A percentile compares a stretch with the other conserved stretches of the same genome.
These are phyloP conservation scores for Cryptococcus sp. DNA, from an alignment of 1,284 basidiomycete genomes.

Conservation along the genomic window DNA sequence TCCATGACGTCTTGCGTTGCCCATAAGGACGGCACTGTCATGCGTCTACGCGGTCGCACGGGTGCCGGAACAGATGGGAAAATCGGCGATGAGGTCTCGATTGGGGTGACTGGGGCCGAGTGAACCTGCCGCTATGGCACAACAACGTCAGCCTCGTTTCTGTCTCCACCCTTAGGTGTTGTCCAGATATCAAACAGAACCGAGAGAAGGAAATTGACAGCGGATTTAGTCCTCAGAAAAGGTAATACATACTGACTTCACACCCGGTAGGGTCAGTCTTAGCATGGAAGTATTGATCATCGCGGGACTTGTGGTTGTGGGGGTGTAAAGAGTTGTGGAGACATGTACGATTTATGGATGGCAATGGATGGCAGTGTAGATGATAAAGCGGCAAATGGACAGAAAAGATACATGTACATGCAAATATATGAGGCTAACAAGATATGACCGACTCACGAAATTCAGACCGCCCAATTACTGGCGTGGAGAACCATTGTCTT, in stretches of 20 bases:
- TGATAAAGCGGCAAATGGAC: neutral
- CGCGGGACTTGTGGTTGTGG: constrained; percentile 20
- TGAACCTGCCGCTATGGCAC: neutral
- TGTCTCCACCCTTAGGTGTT: neutral
- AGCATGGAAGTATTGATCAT: constrained; percentile 52
- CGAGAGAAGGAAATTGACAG: constrained; percentile 1
- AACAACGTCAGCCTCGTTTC: constrained; percentile 3
- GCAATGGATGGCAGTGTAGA: constrained; percentile 1
- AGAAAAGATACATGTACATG: constrained; percentile 1
- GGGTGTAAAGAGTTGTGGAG: neutral
- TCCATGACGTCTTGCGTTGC: constrained; percentile 11
- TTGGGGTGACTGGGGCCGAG: neutral
- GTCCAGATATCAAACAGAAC: neutral
- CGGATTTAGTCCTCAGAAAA: constrained; percentile 32
- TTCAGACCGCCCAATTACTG: neutral
- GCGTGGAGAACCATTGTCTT: neutral
- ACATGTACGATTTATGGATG: neutral
- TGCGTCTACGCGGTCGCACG: neutral
- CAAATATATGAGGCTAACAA: neutral
- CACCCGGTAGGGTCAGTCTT: constrained; percentile 45
- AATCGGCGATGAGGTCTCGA: neutral
- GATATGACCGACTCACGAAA: neutral
- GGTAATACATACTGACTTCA: constrained; percentile 46
- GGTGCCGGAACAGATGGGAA: neutral
- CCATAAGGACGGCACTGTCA: neutral